Conservation (phyloP, 257 asterid species). For the Solanum medicagineum region DNA sequence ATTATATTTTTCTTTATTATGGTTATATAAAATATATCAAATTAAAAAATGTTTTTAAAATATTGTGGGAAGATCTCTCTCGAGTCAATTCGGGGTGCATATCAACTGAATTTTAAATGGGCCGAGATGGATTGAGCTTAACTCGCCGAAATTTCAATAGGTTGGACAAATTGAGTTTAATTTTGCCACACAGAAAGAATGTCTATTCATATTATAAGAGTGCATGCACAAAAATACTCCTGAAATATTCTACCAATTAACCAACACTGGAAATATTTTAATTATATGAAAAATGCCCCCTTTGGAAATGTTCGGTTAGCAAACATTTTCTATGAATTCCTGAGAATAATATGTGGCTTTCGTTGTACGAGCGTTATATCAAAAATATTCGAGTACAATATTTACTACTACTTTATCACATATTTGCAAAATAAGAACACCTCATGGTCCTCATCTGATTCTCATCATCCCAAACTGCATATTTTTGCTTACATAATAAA, state of each 20-base stretch:
- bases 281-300: neutral
- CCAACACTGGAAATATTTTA: neutral
- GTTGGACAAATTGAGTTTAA: too few species aligned
- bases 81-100: too few species aligned
- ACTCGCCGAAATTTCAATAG: too few species aligned
- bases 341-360: neutral
- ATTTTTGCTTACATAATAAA: neutral
- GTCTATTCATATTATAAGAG: neutral
- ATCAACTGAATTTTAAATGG: too few species aligned
- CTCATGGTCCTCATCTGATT: too few species aligned
- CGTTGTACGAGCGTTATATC: neutral
- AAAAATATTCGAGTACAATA: neutral
- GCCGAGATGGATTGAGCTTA: too few species aligned
- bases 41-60: too few species aligned
- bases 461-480: too few species aligned
- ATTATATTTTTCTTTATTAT: too few species aligned
- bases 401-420: neutral
- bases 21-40: too few species aligned
- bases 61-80: too few species aligned
- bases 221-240: neutral
- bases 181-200: too few species aligned
- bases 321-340: neutral
- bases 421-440: neutral
- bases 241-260: neutral
- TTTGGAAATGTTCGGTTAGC: neutral